phyloP scores from a whole-genome alignment of 2,329 filamentous ascomycete species.

The Elsinoe necatrix region DNA sequence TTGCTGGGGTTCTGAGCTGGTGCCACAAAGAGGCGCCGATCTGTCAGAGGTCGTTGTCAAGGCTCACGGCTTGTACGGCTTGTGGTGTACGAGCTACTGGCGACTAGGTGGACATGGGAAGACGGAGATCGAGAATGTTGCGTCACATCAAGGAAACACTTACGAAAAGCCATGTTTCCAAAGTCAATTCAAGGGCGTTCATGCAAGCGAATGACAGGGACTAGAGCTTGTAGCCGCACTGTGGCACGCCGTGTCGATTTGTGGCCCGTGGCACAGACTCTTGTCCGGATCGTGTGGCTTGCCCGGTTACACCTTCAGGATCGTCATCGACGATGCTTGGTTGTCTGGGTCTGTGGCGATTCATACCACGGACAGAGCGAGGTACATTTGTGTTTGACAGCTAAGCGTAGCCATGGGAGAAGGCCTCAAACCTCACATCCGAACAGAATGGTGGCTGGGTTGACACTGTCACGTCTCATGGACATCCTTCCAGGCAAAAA shows the following conservation, averaged over 20 bases:
- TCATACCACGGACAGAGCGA: not conserved
- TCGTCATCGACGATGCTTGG: conserved; percentile 8
- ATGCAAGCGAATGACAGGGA: conserved; percentile 5
- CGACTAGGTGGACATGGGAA: not conserved
- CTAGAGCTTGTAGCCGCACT: not conserved
- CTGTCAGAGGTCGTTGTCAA: not conserved
- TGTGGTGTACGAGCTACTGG: not conserved
- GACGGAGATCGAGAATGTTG: conserved; percentile 9
- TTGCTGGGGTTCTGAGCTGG: not conserved
- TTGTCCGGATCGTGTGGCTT: conserved; percentile 9
- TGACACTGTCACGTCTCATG: not conserved
- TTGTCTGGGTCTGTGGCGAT: not conserved
- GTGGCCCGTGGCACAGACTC: conserved; percentile 12
- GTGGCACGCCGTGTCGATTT: conserved; percentile 4
- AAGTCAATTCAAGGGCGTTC: conserved; percentile 10
- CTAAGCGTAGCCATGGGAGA: not conserved
- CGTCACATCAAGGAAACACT: conserved; percentile 12
- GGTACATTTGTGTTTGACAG: not conserved
- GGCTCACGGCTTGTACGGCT: not conserved
- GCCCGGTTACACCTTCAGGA: conserved; percentile 1
- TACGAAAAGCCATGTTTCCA: not conserved
- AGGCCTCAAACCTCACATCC: not conserved
- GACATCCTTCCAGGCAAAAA: not conserved
- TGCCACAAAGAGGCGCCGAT: not conserved
- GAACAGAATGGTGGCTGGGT: too few species aligned